Evolutionary conservation across 1,139 yeast genomes (phyloP).

Genomic region (Taiozyma sp.): DNA sequence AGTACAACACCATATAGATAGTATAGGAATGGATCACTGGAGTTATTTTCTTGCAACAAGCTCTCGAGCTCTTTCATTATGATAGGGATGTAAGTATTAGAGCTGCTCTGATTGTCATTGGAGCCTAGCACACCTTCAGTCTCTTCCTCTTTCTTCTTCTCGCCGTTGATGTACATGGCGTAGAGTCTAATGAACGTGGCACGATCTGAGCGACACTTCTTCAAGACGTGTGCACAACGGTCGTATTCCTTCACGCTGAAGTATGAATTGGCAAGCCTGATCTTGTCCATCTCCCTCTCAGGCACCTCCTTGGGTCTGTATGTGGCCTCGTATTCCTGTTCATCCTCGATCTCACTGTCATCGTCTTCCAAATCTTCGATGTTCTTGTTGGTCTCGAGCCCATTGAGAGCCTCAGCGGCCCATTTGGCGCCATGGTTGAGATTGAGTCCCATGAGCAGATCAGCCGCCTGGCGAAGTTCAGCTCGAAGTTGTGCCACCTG

Average conservation of each 20-base stretch:
- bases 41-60: background rate
- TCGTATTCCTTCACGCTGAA: constrained; percentile 86
- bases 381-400: constrained; percentile 26
- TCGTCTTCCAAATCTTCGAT: constrained; percentile 4
- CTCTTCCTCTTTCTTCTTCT: constrained; percentile 68
- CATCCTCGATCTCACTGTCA: background rate
- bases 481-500: background rate
- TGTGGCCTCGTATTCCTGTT: background rate
- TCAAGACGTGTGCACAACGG: constrained; percentile 61
- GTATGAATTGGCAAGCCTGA: constrained; percentile 64
- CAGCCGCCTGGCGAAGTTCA: constrained; percentile 33
- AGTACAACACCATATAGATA: constrained; percentile 68
- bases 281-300: constrained; percentile 36
- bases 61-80: constrained; percentile 38
- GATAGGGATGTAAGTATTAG: constrained; percentile 23
- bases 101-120: constrained; percentile 32
- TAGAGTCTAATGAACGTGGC: constrained; percentile 66
- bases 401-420: constrained; percentile 75
- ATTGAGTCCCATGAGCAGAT: constrained; percentile 41
- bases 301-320: background rate
- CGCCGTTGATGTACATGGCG: constrained; percentile 67
- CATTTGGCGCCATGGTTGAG: constrained; percentile 73
- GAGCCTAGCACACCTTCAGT: constrained; percentile 59
- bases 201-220: constrained; percentile 46
- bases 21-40: constrained; percentile 50